A percentile compares a stretch with the other conserved stretches of the same genome.
These are phyloP conservation scores for Talaromyces thailandensis DNA, from an alignment of 495 filamentous ascomycete genomes.

Conservation along the genomic window DNA sequence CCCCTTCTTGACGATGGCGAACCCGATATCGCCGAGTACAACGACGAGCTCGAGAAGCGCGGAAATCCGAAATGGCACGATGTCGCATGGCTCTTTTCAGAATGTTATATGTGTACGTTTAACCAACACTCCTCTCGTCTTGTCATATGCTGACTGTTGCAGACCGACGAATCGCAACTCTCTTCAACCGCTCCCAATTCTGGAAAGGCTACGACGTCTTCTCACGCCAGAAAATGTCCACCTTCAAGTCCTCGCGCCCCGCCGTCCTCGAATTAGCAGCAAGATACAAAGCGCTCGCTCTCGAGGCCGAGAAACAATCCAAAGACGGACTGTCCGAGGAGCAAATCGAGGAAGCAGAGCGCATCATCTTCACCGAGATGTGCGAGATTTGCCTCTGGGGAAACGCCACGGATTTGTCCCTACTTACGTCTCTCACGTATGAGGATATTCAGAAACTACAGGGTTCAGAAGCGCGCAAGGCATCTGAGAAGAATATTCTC, in stretches of 20 bases:
- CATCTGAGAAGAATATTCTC: constrained; percentile 79
- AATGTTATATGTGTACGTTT: constrained; percentile 87
- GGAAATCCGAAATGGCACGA: constrained; percentile 74
- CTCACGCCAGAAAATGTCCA: constrained; percentile 79
- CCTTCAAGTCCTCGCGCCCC: constrained; percentile 85
- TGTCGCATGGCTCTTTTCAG: constrained; percentile 77
- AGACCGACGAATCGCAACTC: constrained; percentile 63
- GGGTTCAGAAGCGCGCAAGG: constrained; percentile 74
- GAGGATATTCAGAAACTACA: constrained; percentile 96
- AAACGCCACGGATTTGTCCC: constrained; percentile 90
- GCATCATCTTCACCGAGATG: constrained; percentile 81
- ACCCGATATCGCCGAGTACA: constrained; percentile 73
- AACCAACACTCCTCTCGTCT: not conserved
- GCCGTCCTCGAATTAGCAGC: constrained; percentile 83
- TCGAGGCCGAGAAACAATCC: constrained; percentile 39
- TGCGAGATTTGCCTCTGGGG: constrained; percentile 97
- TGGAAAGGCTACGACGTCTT: constrained; percentile 96
- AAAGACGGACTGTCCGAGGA: constrained; percentile 28
- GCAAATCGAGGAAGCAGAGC: constrained; percentile 59
- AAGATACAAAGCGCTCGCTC: constrained; percentile 58
- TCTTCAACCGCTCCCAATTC: constrained; percentile 65
- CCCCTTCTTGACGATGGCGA: constrained; percentile 75
- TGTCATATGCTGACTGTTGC: not conserved
- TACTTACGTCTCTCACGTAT: constrained; percentile 82
- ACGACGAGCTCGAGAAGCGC: constrained; percentile 69